Conservation (phyloP, 805 yeast species). For the Candida saitoana region DNA sequence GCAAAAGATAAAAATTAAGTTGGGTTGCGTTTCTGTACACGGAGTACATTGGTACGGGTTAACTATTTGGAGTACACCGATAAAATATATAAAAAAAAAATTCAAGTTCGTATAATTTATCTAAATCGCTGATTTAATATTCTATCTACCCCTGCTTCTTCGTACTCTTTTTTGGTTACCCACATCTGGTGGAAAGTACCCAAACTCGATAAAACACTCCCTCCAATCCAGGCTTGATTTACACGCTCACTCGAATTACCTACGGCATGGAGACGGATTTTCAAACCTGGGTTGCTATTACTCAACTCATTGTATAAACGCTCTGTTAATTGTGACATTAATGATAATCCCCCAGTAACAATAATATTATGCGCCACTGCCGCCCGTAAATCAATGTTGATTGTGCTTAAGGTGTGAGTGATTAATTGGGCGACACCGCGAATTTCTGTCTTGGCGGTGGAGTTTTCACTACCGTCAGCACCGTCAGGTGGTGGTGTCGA, state of each 20-base stretch:
- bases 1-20: too few relatives aligned
- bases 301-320: slow-evolving; percentile 69
- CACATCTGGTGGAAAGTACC: slow-evolving; percentile 95
- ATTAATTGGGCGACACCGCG: slow-evolving; percentile 60
- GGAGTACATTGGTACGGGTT: slow-evolving; percentile 2
- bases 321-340: slow-evolving; percentile 78
- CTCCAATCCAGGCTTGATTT: slow-evolving; percentile 88
- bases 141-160: slow-evolving; percentile 83
- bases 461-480: slow-evolving; percentile 1
- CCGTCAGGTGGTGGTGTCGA: slow-evolving; percentile 25
- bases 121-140: slow-evolving; percentile 79
- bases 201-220: slow-evolving; percentile 78
- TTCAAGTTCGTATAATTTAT: too few relatives aligned
- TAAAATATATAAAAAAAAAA: too few relatives aligned
- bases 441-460: slow-evolving; percentile 9
- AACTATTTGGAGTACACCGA: not conserved
- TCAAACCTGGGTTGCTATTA: slow-evolving; percentile 73
- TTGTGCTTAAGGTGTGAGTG: slow-evolving; percentile 49
- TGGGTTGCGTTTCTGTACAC: not conserved
- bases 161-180: slow-evolving; percentile 84
- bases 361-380: slow-evolving; percentile 86
- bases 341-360: slow-evolving; percentile 78
- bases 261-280: slow-evolving; percentile 75
- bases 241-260: slow-evolving; percentile 77
- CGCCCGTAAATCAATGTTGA: slow-evolving; percentile 81